Conservation (phyloP, 164 flowering plant species). For the Vitis rupestris region DNA sequence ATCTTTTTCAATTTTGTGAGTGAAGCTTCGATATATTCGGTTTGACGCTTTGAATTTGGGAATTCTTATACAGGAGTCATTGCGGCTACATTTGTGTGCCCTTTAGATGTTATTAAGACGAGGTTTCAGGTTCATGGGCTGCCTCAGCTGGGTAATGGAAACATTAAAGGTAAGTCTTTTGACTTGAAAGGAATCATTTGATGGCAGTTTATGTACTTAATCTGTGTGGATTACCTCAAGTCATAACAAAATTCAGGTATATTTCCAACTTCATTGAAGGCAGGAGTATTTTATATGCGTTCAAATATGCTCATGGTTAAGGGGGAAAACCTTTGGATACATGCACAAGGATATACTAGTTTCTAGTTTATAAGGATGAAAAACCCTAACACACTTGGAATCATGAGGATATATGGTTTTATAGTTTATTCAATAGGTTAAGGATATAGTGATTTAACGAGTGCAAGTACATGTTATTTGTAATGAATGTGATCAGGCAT, state of each 20-base stretch:
- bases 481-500: not conserved
- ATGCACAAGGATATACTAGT: no score
- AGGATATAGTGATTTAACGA: no score
- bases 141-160: slow-evolving; percentile 45
- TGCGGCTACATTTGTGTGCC: slow-evolving; percentile 98
- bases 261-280: no score
- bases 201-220: not conserved
- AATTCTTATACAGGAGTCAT: slow-evolving; percentile 56
- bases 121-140: slow-evolving; percentile 95
- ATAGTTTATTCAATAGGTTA: no score
- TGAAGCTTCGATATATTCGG: not conserved
- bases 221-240: not conserved
- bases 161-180: slow-evolving; percentile 46
- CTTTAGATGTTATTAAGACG: slow-evolving; percentile 95
- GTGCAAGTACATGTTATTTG: no score
- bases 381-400: no score
- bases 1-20: not conserved
- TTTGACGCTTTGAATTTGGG: slow-evolving; percentile 6
- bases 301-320: no score
- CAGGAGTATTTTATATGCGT: no score
- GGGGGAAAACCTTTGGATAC: no score
- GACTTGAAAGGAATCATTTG: not conserved
- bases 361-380: no score
- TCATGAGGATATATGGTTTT: no score
- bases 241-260: no score